Evolutionary conservation across 2,329 filamentous ascomycete species (phyloP).

Genomic region (Aspergillus clavatus): DNA sequence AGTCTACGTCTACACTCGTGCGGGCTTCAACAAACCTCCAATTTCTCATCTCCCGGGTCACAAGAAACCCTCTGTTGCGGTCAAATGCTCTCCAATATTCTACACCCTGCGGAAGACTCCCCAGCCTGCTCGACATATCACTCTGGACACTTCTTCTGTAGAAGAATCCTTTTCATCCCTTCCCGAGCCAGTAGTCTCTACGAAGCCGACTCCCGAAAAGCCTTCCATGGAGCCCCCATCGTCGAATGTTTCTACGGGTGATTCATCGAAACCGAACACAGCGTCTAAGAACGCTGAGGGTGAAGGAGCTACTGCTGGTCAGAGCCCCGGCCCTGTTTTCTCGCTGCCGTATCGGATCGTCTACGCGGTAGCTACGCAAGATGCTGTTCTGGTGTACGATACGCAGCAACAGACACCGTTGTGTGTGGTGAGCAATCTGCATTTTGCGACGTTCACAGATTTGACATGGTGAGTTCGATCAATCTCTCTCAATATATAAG

Average conservation of each 20-base stretch:
- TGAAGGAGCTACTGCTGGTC: conserved; percentile 46
- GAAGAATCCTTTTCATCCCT: conserved; percentile 80
- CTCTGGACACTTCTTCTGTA: conserved; percentile 83
- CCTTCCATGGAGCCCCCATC: conserved; percentile 74
- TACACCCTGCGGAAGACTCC: conserved; percentile 71
- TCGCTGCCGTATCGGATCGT: conserved; percentile 86
- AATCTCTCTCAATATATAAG: too few species aligned
- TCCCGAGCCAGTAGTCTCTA: conserved; percentile 71
- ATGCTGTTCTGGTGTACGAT: conserved; percentile 91
- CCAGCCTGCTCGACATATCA: conserved; percentile 77
- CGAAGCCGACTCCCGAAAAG: conserved; percentile 42
- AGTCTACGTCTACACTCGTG: conserved; percentile 95
- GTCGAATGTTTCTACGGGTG: conserved; percentile 40
- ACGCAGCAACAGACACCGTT: conserved; percentile 93
- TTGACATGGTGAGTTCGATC: conserved; percentile 70
- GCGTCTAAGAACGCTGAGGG: conserved; percentile 50
- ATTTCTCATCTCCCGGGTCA: conserved; percentile 93
- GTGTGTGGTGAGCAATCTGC: conserved; percentile 91
- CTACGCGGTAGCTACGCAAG: conserved; percentile 94
- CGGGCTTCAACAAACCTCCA: conserved; percentile 93
- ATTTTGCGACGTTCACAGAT: conserved; percentile 96
- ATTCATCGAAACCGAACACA: conserved; percentile 50
- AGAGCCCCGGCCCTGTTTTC: conserved; percentile 64
- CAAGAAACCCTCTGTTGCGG: conserved; percentile 95
- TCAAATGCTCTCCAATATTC: conserved; percentile 85